These are phyloP conservation scores for Triticum dicoccoides DNA, from an alignment of 176 grass and related monocot species.

Conservation along the genomic window DNA sequence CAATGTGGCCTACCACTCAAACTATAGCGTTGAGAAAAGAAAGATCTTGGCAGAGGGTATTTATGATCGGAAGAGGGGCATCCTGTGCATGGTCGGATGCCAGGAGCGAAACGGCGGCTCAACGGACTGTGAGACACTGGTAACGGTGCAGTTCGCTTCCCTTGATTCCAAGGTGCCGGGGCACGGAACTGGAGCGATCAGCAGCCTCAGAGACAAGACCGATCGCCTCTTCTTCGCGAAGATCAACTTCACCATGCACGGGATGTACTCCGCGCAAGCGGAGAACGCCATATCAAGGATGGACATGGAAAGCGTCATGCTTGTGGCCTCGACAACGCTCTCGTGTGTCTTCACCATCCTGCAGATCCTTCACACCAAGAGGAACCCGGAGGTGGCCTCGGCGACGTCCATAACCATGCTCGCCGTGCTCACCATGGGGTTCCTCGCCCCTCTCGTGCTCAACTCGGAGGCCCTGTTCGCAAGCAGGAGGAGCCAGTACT, in stretches of 20 bases:
- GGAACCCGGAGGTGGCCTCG: too few species aligned
- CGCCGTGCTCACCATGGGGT: too few species aligned
- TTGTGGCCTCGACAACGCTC: too few species aligned
- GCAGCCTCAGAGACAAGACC: slow-evolving; percentile 40
- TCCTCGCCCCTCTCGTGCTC: too few species aligned
- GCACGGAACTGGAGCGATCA: slow-evolving; percentile 32
- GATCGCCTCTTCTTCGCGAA: slow-evolving; percentile 51
- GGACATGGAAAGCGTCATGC: not conserved
- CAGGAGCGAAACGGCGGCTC: not conserved
- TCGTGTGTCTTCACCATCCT: too few species aligned
- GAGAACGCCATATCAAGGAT: slow-evolving; percentile 9
- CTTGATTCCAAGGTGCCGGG: not conserved
- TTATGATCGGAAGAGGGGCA: slow-evolving; percentile 40
- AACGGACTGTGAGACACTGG: not conserved
- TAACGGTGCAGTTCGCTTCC: slow-evolving; percentile 24
- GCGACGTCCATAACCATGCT: too few species aligned
- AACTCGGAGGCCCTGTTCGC: not conserved
- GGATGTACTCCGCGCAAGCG: slow-evolving; percentile 1
- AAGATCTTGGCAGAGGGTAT: slow-evolving; percentile 56
- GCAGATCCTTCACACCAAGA: too few species aligned
- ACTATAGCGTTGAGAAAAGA: not conserved
- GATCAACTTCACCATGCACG: not conserved
- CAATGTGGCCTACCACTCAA: not conserved
- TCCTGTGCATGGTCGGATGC: slow-evolving; percentile 56
- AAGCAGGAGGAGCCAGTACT: not conserved